Evolutionary conservation across 1,139 yeast species (phyloP), one percentile per base, ranked within the genome.

Genomic region (Protomyces lactucae-debilis): DNA sequence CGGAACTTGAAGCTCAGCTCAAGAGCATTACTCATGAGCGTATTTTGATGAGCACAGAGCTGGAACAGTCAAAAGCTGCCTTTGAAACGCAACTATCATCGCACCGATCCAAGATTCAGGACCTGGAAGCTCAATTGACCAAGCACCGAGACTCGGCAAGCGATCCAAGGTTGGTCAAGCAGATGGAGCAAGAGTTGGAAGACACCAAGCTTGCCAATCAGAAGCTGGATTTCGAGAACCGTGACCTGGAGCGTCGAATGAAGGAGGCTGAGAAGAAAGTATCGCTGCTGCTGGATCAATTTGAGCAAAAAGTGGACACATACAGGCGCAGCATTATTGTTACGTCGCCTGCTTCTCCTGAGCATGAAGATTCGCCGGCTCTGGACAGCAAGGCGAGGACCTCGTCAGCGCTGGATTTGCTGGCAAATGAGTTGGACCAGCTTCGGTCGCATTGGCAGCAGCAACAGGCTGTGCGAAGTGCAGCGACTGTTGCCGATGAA

Each of bases 391-490:
- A 52, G 3, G 36, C 54, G 36, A 32, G 63, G 51, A 64, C 59
- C 1, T 52, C 63, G 23, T 59, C 63, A 4, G 63, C 57, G 25
- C 64, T 65, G 5, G 67, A 65, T 35, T 39, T 46, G 9, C 48
- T 65, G 45, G 67, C 67, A 25, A 56, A 45, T 52, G 67, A 65
- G 32, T 23, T 65, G 37, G 67, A 65, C 28, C 64, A 61, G 55
- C 57, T 65, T 35, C 45, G 67, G 23, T 5, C 53, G 6, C 65
- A 61, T 32, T 55, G 60, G 65, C 40, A 53, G 21, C 56, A 52
- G 8, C 55, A 59, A 16, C 21, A 48, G 23, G 52, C 48, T 37
- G 18, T 14, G 25, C 55, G 55, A 14, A 28, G 32, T 28, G 32
- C 32, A 28, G 32, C 32, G 32, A 28, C 32, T 28, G 8, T 4